Evolutionary conservation across 2,329 filamentous ascomycete species (phyloP), one percentile per base, ranked within the genome.

Genomic region (Rutstroemia sydowiana): DNA sequence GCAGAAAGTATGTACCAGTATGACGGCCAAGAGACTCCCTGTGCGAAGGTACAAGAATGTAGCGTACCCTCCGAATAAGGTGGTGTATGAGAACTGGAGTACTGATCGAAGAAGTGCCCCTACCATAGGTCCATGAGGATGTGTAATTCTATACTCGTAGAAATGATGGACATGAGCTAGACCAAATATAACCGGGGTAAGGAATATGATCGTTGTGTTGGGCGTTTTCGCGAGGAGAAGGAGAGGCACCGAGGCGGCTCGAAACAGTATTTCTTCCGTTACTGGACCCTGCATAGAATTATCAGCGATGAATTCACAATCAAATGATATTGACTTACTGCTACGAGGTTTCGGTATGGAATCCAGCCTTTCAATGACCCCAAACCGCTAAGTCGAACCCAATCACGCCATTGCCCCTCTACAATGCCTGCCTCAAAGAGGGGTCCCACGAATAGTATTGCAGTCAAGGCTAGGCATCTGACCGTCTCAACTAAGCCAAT

Each of bases 91-190:
- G 62, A 98, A 85, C 66, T 97, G 93, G 59, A 97, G 77, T 10
- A 90, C 59, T 2, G 88, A 89, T 45, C 88, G 82, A 26, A 87
- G 65, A 5, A 93, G 63, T 6, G 85, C 82, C 2, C 79, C 75
- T 1, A 75, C 58, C 11, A 84, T 64, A 0, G 87, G 79, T 1
- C 85, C 82, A 56, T 81, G 75, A 8, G 88, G 88, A 61, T 95
- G 82, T 1, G 86, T 88, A 52, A 95, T 75, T 52, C 86, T 79
- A 69, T 95, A 95, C 71, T 97, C 93, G 72, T 95, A 95, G 68
- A 95, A 89, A 71, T 98, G 93, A 70, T 98, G 92, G 44, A 95
- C 70, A 70, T 98, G 93, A 7, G 93, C 91, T 41, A 95, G 82
- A 47, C 92, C 92, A 66, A 97, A 97, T 67, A 95, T 85, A 10